Percentiles rank a stretch among this genome's conserved stretches.
Evolutionary conservation across 371 early-diverging fungal genomes (phyloP).

Genomic region (Batkoa obscura): DNA sequence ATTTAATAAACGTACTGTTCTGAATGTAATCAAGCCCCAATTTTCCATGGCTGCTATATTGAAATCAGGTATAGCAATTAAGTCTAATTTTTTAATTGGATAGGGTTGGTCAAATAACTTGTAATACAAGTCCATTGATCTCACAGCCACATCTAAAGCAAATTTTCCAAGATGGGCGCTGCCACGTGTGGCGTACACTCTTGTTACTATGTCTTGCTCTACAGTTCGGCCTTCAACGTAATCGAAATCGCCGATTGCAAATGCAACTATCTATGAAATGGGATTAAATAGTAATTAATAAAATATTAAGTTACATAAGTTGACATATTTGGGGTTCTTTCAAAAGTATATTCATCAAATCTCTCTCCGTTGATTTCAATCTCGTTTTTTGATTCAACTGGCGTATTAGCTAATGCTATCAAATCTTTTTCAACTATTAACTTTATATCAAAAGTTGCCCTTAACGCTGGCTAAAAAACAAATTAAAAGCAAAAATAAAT

Average conservation of each 20-base stretch:
- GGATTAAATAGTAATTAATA: too few relatives aligned
- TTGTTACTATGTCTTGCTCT: conserved; percentile 30
- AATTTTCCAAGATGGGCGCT: conserved; percentile 50
- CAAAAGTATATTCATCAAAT: too few relatives aligned
- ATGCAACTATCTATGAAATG: conserved; percentile 40
- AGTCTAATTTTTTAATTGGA: conserved; percentile 77
- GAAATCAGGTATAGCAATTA: conserved; percentile 82
- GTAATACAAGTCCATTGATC: conserved; percentile 56
- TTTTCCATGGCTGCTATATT: conserved; percentile 84
- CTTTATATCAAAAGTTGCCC: conserved; percentile 77
- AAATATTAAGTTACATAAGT: conserved; percentile 11
- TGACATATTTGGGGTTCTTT: neutral
- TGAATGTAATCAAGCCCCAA: conserved; percentile 90
- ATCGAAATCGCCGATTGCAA: conserved; percentile 76
- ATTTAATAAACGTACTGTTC: conserved; percentile 52
- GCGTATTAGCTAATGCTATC: conserved; percentile 67
- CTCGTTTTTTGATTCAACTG: conserved; percentile 82
- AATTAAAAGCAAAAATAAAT: too few relatives aligned
- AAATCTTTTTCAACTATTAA: conserved; percentile 43
- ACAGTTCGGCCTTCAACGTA: conserved; percentile 59
- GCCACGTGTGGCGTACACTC: conserved; percentile 62
- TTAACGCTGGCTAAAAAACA: conserved; percentile 33
- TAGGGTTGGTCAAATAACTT: conserved; percentile 62
- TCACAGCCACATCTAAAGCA: conserved; percentile 51
- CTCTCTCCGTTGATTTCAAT: conserved; percentile 9